Evolutionary conservation across 495 filamentous ascomycete genomes (phyloP).

Genomic region (Xylaria cubensis): DNA sequence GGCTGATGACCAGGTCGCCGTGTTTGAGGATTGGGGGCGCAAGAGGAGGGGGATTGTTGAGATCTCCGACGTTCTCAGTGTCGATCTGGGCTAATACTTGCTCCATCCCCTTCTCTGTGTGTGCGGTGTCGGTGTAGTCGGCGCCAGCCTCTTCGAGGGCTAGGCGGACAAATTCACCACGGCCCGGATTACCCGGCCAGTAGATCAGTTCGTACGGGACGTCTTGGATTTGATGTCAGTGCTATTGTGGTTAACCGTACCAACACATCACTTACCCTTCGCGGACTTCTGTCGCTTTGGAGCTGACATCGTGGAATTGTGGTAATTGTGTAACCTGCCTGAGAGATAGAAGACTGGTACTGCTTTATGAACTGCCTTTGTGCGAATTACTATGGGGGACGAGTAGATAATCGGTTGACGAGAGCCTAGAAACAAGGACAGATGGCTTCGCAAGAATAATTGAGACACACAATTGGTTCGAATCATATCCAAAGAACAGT

Average conservation of each 20-base stretch:
- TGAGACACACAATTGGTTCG: background rate
- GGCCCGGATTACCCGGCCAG: slow-evolving; percentile 68
- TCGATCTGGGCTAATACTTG: slow-evolving; percentile 46
- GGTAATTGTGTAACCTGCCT: slow-evolving; percentile 2
- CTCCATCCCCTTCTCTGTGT: slow-evolving; percentile 44
- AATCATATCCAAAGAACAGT: background rate
- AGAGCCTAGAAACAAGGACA: background rate
- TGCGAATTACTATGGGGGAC: background rate
- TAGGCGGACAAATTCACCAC: slow-evolving; percentile 70
- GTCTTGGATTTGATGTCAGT: slow-evolving; percentile 29
- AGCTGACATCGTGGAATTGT: slow-evolving; percentile 36
- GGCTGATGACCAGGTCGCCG: slow-evolving; percentile 63
- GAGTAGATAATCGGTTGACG: background rate
- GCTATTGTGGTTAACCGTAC: background rate
- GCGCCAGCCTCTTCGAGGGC: slow-evolving; percentile 65
- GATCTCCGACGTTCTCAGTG: slow-evolving; percentile 46
- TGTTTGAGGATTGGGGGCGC: slow-evolving; percentile 68
- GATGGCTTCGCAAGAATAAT: background rate
- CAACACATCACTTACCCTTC: slow-evolving; percentile 31
- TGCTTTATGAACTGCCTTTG: background rate
- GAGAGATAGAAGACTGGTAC: background rate
- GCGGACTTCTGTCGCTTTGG: slow-evolving; percentile 48
- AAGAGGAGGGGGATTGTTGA: slow-evolving; percentile 62
- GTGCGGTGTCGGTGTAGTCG: slow-evolving; percentile 65
- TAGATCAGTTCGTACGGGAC: slow-evolving; percentile 66